These are phyloP conservation scores for Acer negundo DNA, from an alignment of 345 rosid species.

Conservation along the genomic window DNA sequence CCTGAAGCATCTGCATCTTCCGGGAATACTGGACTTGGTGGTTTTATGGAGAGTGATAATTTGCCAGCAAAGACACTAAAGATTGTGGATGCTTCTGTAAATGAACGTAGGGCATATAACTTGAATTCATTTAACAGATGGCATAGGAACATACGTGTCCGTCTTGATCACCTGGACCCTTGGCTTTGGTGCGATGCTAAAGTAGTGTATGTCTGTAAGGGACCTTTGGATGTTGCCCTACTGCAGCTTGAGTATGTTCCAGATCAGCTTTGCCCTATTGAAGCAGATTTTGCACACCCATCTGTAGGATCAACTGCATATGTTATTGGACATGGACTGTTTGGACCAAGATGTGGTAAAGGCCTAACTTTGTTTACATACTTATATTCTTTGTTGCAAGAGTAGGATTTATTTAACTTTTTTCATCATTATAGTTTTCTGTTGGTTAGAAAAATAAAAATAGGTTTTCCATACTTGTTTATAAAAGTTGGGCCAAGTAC, in stretches of 20 bases:
- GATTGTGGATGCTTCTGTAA: conserved; percentile 27
- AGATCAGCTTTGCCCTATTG: conserved; percentile 54
- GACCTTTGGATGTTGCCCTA: conserved; percentile 84
- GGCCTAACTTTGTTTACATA: conserved; percentile 15
- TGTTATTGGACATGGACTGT: conserved; percentile 87
- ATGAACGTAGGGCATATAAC: conserved; percentile 33
- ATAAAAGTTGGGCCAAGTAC: background rate
- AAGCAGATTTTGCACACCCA: conserved; percentile 51
- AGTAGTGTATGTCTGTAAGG: conserved; percentile 70
- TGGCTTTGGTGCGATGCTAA: conserved; percentile 85
- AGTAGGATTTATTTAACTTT: background rate
- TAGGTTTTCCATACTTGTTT: background rate
- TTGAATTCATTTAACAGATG: conserved; percentile 38
- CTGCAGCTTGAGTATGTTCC: conserved; percentile 68
- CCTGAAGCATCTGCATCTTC: conserved; percentile 37
- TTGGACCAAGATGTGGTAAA: conserved; percentile 88
- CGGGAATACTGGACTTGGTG: conserved; percentile 28
- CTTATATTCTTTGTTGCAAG: conserved; percentile 5
- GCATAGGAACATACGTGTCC: conserved; percentile 58
- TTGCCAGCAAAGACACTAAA: conserved; percentile 23
- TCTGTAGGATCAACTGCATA: conserved; percentile 68
- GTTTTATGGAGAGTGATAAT: conserved; percentile 27
- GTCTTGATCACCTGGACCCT: conserved; percentile 62
- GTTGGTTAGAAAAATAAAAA: background rate
- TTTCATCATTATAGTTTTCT: background rate